A percentile compares a stretch with the other conserved stretches of the same genome.
Evolutionary conservation across 2,329 filamentous ascomycete species (phyloP).

Genomic region (Cladosporium sp.): DNA sequence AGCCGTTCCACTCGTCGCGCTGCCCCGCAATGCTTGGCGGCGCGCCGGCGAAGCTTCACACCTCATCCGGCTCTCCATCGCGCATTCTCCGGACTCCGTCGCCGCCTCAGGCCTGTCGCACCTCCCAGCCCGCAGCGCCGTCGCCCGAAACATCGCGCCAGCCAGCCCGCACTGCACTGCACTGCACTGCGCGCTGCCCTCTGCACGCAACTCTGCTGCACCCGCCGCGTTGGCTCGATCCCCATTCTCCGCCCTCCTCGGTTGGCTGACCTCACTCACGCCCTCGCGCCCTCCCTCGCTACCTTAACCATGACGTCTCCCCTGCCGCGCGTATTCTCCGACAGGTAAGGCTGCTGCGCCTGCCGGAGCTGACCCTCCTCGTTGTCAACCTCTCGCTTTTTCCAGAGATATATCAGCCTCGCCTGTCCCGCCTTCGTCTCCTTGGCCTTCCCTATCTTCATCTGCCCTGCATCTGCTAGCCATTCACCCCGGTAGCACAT

Average conservation of each 20-base stretch:
- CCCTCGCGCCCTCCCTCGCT: not conserved
- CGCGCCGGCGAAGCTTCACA: not conserved
- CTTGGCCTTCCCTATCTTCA: not conserved
- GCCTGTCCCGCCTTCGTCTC: not conserved
- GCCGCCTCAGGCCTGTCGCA: not conserved
- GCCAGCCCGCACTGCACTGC: not conserved
- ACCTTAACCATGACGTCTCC: slow-evolving; percentile 1
- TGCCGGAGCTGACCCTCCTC: not conserved
- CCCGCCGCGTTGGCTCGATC: not conserved
- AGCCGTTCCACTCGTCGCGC: not conserved
- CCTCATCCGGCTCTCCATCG: not conserved
- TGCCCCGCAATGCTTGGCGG: not conserved
- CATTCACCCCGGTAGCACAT: slow-evolving; percentile 8
- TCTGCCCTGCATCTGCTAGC: not conserved
- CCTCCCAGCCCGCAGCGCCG: not conserved
- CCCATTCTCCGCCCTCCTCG: not conserved
- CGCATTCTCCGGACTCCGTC: not conserved
- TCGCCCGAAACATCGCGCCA: not conserved
- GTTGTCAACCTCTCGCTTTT: slow-evolving; percentile 9
- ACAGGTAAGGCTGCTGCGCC: slow-evolving; percentile 1
- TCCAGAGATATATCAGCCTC: not conserved
- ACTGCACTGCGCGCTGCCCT: not conserved
- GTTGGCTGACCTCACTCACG: not conserved
- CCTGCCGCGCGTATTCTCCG: slow-evolving; percentile 12
- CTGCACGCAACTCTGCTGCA: not conserved